Evolutionary conservation across 495 filamentous ascomycete genomes (phyloP), one percentile per base, ranked within the genome.

Genomic region (Penicillium nucicola): DNA sequence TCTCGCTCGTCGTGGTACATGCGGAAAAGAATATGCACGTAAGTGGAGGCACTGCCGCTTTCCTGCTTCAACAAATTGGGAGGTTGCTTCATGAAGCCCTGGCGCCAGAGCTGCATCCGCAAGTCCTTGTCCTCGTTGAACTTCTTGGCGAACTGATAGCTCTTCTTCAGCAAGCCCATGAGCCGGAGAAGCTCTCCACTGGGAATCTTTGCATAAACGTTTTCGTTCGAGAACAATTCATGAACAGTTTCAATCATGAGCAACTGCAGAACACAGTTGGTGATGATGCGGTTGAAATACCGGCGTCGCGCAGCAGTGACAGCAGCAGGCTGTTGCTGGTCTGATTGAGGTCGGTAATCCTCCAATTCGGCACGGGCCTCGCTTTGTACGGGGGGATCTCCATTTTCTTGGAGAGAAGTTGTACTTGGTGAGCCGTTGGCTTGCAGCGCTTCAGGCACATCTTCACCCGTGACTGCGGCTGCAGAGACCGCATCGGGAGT

Each of bases 161-260:
- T 90, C 70, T 93, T 92, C 69, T 97, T 97, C 15, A 99, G 72
- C 5, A 97, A 76, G 6, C 81, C 84, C 95, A 97, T 99, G 19
- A 99, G 72, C 5, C 93, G 87, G 11, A 99, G 78, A 0, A 99
- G 81, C 56, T 97, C 89, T 2, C 78, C 70, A 11, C 88, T 92
- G 2, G 93, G 93, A 41, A 99, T 97, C 67, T 95, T 82, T 23
- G 84, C 81, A 69, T 97, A 99, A 32, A 99, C 95, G 23, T 87
- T 79, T 60, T 99, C 92, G 64, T 97, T 97, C 45, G 89, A 95
- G 75, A 99, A 97, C 22, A 99, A 82, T 66, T 99, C 93, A 57
- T 95, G 92, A 33, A 99, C 93, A 1, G 93, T 99, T 65, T 97
- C 95, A 67, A 99, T 99, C 89, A 97, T 97, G 44, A 99, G 84